A percentile compares a stretch with the other conserved stretches of the same genome.
phyloP scores from a whole-genome alignment of 2,329 filamentous ascomycete genomes.

The Aspergillus sp. region DNA sequence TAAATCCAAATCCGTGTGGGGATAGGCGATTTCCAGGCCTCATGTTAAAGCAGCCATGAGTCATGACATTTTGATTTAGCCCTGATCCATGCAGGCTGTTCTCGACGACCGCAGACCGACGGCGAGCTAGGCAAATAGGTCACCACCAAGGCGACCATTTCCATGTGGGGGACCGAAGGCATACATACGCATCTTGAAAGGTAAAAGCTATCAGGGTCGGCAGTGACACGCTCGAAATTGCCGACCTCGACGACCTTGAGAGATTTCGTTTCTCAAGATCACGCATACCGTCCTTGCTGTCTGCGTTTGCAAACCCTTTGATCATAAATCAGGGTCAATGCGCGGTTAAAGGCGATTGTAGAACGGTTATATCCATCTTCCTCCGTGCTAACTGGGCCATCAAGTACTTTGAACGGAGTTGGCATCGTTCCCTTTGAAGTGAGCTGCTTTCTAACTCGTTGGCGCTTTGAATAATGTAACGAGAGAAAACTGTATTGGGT shows the following conservation, averaged over 20 bases:
- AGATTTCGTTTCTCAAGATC: no score
- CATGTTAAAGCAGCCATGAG: background rate
- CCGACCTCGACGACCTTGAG: no score
- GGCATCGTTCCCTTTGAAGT: no score
- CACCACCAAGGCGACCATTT: no score
- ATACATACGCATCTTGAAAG: no score
- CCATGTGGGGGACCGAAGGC: no score
- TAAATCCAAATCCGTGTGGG: background rate
- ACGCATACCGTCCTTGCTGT: no score
- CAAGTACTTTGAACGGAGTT: background rate
- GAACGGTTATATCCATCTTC: background rate
- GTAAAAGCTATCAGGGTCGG: no score
- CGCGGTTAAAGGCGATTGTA: background rate
- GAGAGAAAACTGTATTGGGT: background rate
- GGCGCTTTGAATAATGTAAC: background rate
- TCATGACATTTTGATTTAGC: background rate
- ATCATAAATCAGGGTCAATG: background rate
- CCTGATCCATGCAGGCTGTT: background rate
- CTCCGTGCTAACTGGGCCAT: background rate
- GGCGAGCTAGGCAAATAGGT: background rate
- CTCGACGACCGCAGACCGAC: background rate
- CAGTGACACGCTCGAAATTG: no score
- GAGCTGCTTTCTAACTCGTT: no score
- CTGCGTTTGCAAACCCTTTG: no score
- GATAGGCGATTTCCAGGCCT: background rate